Evolutionary conservation across 129 eudicot genomes (phyloP).

Genomic region (Gnaphalium uliginosum): DNA sequence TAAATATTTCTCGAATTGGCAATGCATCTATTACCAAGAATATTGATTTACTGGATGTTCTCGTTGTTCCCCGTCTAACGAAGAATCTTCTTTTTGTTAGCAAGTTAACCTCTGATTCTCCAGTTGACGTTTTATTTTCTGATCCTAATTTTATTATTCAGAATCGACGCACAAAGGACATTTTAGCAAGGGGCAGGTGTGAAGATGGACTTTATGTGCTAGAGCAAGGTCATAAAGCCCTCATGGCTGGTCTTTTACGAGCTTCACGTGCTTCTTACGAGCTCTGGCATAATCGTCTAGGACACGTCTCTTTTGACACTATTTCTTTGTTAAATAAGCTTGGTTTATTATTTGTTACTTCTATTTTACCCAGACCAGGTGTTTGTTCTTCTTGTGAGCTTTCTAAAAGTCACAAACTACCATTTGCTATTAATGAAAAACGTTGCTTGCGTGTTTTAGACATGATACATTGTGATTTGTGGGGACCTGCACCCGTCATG

Average conservation of each 20-base stretch:
- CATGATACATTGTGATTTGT: neutral
- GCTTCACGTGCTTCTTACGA: neutral
- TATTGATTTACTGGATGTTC: neutral
- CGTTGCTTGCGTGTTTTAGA: neutral
- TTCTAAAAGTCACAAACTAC: neutral
- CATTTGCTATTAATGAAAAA: neutral
- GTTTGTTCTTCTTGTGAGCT: neutral
- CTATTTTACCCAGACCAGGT: neutral
- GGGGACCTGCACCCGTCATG: neutral
- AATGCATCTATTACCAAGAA: neutral
- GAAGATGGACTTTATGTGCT: neutral
- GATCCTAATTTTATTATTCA: neutral
- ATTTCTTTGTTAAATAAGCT: neutral
- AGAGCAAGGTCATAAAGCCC: neutral
- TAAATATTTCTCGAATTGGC: neutral
- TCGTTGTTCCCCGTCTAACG: neutral
- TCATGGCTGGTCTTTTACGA: neutral
- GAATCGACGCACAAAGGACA: neutral
- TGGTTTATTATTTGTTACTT: neutral
- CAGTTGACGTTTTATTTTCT: neutral
- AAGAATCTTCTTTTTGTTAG: neutral
- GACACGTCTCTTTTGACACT: neutral
- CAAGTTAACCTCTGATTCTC: neutral
- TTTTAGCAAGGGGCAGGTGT: constrained; percentile 9
- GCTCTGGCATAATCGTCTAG: neutral